Evolutionary conservation across 2,329 filamentous ascomycete species (phyloP), one percentile per base, ranked within the genome.

Genomic region (Colletotrichum liriopes): DNA sequence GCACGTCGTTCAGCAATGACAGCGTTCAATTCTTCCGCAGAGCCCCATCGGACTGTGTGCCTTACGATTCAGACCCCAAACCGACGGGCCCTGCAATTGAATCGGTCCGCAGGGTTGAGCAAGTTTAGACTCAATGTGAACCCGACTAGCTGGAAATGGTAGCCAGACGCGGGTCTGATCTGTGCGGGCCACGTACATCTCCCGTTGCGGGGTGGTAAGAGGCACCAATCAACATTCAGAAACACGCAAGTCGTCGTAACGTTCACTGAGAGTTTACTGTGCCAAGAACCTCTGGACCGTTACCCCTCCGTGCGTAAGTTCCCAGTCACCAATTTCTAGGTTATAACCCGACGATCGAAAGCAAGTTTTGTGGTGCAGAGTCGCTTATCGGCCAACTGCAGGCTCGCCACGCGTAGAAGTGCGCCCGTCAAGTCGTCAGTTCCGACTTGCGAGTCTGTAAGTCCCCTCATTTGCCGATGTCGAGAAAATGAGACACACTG

Each of bases 101-200:
- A n/a, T 49, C 59, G 32, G 20, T 14, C 23, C 23, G 45, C 37
- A 51, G 45, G 52, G 65, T 41, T 16, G 12, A 45, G 64, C 58
- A 63, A 54, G 7, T 68, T 72, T 67, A 59, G 58, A 63, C 58
- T 67, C 37, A 14, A 45, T 1, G n/a, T 3, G 29, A 43, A 47
- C 37, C 45, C 39, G n/a, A 29, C 65, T 58, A 43, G 54, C 70
- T 65, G 37, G 20, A 60, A 54, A 23, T 11, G 45, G 47, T 16
- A 55, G 39, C 3, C n/a, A 26, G 18, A 14, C 20, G 59, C 52
- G 32, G 47, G 47, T 8, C 32, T 39, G 47, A 65, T 61, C 23
- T 35, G 37, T 16, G 54, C 52, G 65, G 60, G 65, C 52, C 59
- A 59, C 70, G 70, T 65, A 70, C 52, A 65, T 72, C 70, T 72